These are phyloP conservation scores for Phytophthora chlamydospora DNA, from an alignment of 352 stramenopile species.

Conservation along the genomic window DNA sequence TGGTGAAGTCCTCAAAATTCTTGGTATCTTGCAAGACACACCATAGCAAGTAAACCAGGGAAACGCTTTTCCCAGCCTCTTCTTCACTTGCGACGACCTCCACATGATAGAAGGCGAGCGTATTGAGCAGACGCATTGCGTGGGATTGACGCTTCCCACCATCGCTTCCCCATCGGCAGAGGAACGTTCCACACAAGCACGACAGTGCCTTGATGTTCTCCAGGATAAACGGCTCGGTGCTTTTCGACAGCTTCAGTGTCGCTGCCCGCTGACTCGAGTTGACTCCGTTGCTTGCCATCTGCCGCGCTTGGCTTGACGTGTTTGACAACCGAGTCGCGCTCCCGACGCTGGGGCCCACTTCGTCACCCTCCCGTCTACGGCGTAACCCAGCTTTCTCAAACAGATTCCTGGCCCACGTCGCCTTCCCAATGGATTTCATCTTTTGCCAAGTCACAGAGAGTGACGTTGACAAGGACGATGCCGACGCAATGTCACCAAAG, in stretches of 20 bases:
- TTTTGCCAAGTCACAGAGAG: slow-evolving; percentile 66
- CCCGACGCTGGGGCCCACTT: slow-evolving; percentile 4
- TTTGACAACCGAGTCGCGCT: slow-evolving; percentile 32
- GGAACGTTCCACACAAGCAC: slow-evolving; percentile 53
- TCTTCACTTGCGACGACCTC: slow-evolving; percentile 19
- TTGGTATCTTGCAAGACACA: slow-evolving; percentile 64
- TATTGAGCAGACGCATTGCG: slow-evolving; percentile 64
- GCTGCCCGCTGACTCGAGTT: slow-evolving; percentile 14
- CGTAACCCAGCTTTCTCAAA: slow-evolving; percentile 60
- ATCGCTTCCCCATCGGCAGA: slow-evolving; percentile 62
- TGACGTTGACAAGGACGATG: slow-evolving; percentile 50
- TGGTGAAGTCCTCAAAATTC: slow-evolving; percentile 57
- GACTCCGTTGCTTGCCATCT: slow-evolving; percentile 37
- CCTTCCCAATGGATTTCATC: slow-evolving; percentile 57
- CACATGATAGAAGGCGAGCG: slow-evolving; percentile 59
- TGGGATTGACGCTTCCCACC: slow-evolving; percentile 45
- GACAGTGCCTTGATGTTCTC: slow-evolving; percentile 53
- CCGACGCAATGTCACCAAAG: slow-evolving; percentile 74
- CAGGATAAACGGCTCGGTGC: slow-evolving; percentile 47
- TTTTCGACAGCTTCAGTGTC: slow-evolving; percentile 21
- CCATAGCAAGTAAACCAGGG: slow-evolving; percentile 64
- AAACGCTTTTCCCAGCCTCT: slow-evolving; percentile 19
- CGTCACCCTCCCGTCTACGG: slow-evolving; percentile 24
- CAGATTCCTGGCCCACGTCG: slow-evolving; percentile 60
- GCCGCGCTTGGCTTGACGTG: slow-evolving; percentile 46